These are phyloP conservation scores for Penicillium sp. DNA, from an alignment of 2,329 filamentous ascomycete species.

Conservation along the genomic window DNA sequence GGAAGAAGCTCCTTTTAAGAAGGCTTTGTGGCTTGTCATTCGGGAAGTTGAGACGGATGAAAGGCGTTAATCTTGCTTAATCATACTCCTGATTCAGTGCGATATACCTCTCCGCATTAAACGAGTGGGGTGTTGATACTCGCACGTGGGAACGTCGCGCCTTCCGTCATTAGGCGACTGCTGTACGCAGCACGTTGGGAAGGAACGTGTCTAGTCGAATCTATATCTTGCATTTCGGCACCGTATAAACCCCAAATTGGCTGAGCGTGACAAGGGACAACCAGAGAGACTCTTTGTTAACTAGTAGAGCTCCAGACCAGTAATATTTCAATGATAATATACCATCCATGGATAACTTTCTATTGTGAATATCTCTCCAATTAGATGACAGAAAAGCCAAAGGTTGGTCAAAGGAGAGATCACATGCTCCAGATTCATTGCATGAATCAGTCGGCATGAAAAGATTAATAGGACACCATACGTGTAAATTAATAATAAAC, in stretches of 20 bases:
- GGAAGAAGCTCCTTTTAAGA: constrained; percentile 10
- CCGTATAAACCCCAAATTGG: too few species aligned
- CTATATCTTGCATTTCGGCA: too few species aligned
- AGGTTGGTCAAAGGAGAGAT: not conserved
- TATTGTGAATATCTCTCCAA: not conserved
- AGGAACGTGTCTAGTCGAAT: too few species aligned
- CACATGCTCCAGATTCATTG: not conserved
- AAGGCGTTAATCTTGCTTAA: not conserved
- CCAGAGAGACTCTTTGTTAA: not conserved
- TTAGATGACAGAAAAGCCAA: not conserved
- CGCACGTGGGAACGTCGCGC: too few species aligned
- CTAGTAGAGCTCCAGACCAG: too few species aligned
- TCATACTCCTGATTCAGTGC: not conserved
- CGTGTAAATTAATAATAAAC: not conserved
- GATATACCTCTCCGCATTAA: not conserved
- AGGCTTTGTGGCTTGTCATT: constrained; percentile 20
- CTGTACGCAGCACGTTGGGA: too few species aligned
- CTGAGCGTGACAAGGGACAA: not conserved
- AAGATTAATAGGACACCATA: not conserved
- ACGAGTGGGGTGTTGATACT: too few species aligned
- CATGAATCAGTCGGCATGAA: not conserved
- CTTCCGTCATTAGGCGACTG: too few species aligned
- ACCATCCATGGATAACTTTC: not conserved
- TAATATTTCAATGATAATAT: not conserved
- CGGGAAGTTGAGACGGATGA: constrained; percentile 3